phyloP scores from a whole-genome alignment of 257 asterid species.

The Striga asiatica region DNA sequence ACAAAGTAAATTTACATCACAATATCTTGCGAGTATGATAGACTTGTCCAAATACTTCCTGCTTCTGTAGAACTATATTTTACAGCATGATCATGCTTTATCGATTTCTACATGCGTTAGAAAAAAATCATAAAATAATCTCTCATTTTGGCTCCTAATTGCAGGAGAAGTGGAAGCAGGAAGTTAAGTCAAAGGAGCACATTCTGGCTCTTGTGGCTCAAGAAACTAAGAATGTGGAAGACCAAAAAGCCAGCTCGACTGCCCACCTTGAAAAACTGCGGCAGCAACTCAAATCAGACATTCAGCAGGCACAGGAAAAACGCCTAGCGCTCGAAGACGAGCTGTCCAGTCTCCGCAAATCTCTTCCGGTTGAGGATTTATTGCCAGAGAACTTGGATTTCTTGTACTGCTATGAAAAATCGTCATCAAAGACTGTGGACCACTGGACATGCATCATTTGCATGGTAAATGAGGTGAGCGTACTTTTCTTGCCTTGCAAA shows the following conservation, averaged over 20 bases:
- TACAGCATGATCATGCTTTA: not conserved
- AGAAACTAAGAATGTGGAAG: constrained; percentile 11
- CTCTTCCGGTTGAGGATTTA: not conserved
- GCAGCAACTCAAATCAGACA: constrained; percentile 13
- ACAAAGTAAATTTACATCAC: not conserved
- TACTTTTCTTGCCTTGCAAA: constrained; percentile 19
- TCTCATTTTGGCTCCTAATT: not conserved
- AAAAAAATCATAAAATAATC: constrained; percentile 2
- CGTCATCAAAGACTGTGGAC: not conserved
- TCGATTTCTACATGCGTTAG: not conserved
- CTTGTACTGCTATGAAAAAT: not conserved
- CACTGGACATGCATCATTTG: constrained; percentile 21
- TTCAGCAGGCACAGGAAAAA: constrained; percentile 10
- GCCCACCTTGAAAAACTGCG: constrained; percentile 7
- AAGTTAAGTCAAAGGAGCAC: constrained; percentile 14
- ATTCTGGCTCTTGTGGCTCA: constrained; percentile 8
- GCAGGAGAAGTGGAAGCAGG: constrained; percentile 18
- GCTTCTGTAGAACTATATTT: not conserved
- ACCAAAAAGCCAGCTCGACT: constrained; percentile 4
- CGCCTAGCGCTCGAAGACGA: constrained; percentile 19
- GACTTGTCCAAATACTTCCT: not conserved
- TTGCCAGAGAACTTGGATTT: not conserved
- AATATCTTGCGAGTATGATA: not conserved
- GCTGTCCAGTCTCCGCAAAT: constrained; percentile 10
- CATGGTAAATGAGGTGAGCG: constrained; percentile 13